phyloP scores from a whole-genome alignment of 2,329 filamentous ascomycete species.

The Colletotrichum lentis region DNA sequence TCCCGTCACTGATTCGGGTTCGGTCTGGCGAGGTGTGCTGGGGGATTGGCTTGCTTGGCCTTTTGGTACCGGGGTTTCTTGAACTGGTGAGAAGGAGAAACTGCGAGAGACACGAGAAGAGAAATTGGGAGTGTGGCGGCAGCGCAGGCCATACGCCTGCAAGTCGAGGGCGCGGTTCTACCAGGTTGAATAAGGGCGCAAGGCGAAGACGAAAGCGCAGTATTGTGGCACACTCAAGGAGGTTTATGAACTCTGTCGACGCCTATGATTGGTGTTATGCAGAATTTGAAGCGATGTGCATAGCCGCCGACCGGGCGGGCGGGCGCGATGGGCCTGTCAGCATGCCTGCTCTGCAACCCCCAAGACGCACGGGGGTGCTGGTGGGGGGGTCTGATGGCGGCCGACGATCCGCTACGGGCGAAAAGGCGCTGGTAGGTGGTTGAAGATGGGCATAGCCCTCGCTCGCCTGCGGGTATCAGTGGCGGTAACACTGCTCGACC shows the following conservation, averaged over 20 bases:
- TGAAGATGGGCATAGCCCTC: slow-evolving; percentile 18
- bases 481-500: slow-evolving; percentile 8
- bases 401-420: slow-evolving; percentile 25
- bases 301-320: slow-evolving; percentile 33
- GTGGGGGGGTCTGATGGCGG: slow-evolving; percentile 16
- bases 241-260: slow-evolving; percentile 21
- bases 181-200: background rate
- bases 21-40: slow-evolving; percentile 6
- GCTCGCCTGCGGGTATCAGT: slow-evolving; percentile 2
- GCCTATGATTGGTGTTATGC: slow-evolving; percentile 31
- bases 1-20: slow-evolving; percentile 23
- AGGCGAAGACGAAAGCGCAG: slow-evolving; percentile 1
- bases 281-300: slow-evolving; percentile 36
- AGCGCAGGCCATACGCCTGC: background rate
- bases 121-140: background rate
- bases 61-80: background rate
- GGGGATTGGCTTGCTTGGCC: background rate
- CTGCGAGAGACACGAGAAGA: background rate
- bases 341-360: slow-evolving; percentile 15
- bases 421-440: slow-evolving; percentile 8
- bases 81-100: background rate
- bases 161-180: slow-evolving; percentile 9
- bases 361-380: slow-evolving; percentile 1
- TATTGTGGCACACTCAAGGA: background rate
- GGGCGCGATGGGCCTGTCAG: slow-evolving; percentile 30